These are phyloP conservation scores for Diutina pseudorugosa DNA, from an alignment of 1,139 yeast genomes.

Conservation along the genomic window DNA sequence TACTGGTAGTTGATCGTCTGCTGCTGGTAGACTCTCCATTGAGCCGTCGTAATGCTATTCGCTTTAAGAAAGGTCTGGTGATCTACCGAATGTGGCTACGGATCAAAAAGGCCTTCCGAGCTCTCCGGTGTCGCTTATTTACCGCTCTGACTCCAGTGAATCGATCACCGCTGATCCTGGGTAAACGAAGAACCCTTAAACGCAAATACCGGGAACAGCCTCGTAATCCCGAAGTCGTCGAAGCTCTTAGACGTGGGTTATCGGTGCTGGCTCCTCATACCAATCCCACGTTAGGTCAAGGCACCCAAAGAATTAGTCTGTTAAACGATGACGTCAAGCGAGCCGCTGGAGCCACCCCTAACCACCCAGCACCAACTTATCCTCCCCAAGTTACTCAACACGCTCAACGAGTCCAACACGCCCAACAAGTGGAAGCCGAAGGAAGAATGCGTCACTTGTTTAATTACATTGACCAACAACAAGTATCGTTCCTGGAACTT, in stretches of 20 bases:
- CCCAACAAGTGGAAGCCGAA: not conserved
- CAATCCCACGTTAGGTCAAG: not conserved
- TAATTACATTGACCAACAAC: constrained; percentile 7
- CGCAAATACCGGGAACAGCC: constrained; percentile 1
- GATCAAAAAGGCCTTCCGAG: constrained; percentile 12
- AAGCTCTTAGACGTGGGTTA: not conserved
- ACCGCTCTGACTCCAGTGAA: not conserved
- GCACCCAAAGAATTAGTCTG: not conserved
- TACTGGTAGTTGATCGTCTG: not conserved
- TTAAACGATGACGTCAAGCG: not conserved
- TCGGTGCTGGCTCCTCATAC: not conserved
- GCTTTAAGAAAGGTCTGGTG: constrained; percentile 14
- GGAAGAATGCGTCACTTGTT: constrained; percentile 6
- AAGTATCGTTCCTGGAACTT: not conserved
- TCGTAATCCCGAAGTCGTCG: not conserved
- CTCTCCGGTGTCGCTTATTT: not conserved
- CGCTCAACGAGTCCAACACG: too few relatives aligned
- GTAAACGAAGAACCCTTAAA: not conserved
- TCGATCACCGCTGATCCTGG: not conserved
- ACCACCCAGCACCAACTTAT: not conserved
- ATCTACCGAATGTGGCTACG: constrained; percentile 20
- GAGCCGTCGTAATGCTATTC: constrained; percentile 22
- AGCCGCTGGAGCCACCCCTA: not conserved
- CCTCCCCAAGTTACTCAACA: not conserved
- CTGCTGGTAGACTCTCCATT: not conserved